Evolutionary conservation across 169 alveolate genomes (phyloP), one percentile per base, ranked within the genome.

Genomic region (Plasmodium sp.): DNA sequence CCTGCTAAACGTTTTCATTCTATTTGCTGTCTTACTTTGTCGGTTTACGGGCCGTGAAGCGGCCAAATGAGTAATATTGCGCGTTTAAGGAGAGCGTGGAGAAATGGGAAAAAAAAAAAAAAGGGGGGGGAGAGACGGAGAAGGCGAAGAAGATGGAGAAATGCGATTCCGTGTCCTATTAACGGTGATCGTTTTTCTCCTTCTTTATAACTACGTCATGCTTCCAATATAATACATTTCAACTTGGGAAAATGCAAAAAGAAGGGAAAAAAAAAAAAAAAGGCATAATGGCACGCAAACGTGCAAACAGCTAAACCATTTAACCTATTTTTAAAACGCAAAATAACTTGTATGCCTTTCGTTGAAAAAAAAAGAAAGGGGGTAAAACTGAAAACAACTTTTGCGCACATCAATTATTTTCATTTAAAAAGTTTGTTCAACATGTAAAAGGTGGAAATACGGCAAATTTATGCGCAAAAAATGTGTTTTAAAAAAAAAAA

Each of bases 21-120:
- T 88, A 79, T 86, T 86, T 79, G 18, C 22, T 88, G 86, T 54
- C 84, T 88, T 88, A 88, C 94, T 80, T 88, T 80, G 62, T 88
- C 10, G 67, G 67, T 54, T 71, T 43, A 84, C 45, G 45, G 45
- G 75, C 72, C 79, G 54, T 71, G 83, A 51, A 43, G 36, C 33
- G 18, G 58, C 75, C 83, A 80, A 77, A 27, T 86, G 16, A 79
- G 18, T 48, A 36, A 58, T 62, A 73, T 88, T 88, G 14, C 36
- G n/a, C 74, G 71, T 62, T 18, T 81, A 75, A 16, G 34, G 9
- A 34, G 10, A 27, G 22, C 14, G 56, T 36, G 22, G 22, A 16
- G 7, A 88, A 43, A 81, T 18, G 48, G 9, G 58, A 34, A 79
- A 79, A 80, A 18, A 88, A 79, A 77, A 79, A 79, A 22, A 79